A percentile compares a stretch with the other conserved stretches of the same genome.
These are phyloP conservation scores for Porphyrellus cyaneotinctus DNA, from an alignment of 768 basidiomycete species.

Conservation along the genomic window DNA sequence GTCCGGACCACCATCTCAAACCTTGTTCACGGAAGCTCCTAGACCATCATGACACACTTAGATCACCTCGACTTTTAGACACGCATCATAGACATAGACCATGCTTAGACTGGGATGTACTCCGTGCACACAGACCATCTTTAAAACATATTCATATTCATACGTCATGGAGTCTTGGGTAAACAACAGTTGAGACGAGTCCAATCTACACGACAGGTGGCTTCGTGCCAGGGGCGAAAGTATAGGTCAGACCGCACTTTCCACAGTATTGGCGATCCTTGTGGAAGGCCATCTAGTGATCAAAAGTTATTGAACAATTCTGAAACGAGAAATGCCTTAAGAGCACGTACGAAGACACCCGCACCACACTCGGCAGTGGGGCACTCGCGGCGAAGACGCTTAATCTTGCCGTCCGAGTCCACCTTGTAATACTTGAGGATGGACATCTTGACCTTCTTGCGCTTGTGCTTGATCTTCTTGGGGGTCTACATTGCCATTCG, in stretches of 20 bases:
- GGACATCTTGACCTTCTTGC: conserved; percentile 99
- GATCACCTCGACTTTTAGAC: too few species aligned
- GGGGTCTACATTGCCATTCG: conserved; percentile 57
- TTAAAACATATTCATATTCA: too few species aligned
- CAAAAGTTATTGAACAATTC: conserved; percentile 6
- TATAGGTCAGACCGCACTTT: conserved; percentile 87
- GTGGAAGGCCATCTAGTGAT: conserved; percentile 92
- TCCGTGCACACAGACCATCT: not conserved
- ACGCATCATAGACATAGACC: not conserved
- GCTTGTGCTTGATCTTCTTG: conserved; percentile 99
- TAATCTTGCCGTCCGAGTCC: conserved; percentile 99
- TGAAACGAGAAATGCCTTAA: not conserved
- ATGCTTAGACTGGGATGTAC: not conserved
- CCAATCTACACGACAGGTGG: conserved; percentile 60
- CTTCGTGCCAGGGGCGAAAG: conserved; percentile 76
- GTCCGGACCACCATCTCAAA: conserved; percentile 11
- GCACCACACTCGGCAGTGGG: conserved; percentile 79
- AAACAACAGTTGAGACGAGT: conserved; percentile 8
- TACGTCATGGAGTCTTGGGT: conserved; percentile 10
- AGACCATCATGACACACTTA: not conserved
- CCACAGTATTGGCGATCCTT: conserved; percentile 97
- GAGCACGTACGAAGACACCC: conserved; percentile 71
- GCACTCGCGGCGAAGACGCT: conserved; percentile 97
- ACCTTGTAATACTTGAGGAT: conserved; percentile 99
- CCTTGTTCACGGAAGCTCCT: not conserved